Base-by-base conservation (phyloP, 768 basidiomycete genomes). In the Ramaria sp. region DNA sequence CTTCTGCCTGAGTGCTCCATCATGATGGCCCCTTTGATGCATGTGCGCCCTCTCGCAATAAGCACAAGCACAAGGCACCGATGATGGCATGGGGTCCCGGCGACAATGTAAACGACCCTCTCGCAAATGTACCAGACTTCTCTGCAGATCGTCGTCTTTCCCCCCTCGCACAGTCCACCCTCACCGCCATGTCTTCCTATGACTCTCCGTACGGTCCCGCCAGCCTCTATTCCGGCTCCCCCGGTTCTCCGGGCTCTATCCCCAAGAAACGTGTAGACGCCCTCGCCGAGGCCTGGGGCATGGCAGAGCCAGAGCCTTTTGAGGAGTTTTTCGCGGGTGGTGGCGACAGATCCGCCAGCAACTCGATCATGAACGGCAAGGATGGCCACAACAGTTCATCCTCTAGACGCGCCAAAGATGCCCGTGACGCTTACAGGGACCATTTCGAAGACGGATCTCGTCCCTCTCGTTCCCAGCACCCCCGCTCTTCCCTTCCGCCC, bases 1-100 rank as follows among this genome's bases (percentile, higher is more conserved):
- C 64, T 49, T 51, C 63, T 64, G n/a, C 62, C 54, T 63, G 62
- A 92, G 90, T 88, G 82, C 88, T 92, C 71, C 90, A 93, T 65
- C 90, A 93, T 65, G 91, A 92, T 64, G 90, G 90, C 31, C 91
- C 90, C 12, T 93, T 92, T 67, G 90, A 93, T 66, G 91, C 90
- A 30, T 91, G 89, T 66, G 90, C 90, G 2, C 90, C 90, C 0
- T 91, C 90, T 48, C 86, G 91, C 65, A 93, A 93, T 72, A 80
- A 81, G 47, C 81, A 88, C 63, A 82, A 78, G 62, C 80, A 77
- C 65, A 84, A 82, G 66, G 90, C 91, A 10, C 90, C 90, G 48
- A 84, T 93, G 82, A 75, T 83, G 61, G 87, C 90, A 27, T 93
- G 88, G 88, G 75, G 56, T 69, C 59, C 62, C 62, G 33, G 63